Evolutionary conservation across 257 asterid genomes (phyloP).

Genomic region (Prunella vulgaris): DNA sequence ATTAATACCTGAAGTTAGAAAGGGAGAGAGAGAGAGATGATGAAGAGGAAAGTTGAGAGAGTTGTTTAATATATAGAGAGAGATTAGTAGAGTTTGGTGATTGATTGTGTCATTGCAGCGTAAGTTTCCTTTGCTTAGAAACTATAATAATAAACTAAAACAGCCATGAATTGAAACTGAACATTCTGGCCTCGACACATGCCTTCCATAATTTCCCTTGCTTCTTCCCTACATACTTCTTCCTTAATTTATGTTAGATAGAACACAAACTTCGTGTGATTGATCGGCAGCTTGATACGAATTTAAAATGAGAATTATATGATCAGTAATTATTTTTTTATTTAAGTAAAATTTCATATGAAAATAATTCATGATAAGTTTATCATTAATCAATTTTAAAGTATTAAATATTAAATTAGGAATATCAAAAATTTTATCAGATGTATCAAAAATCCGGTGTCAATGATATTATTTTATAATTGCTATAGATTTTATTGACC

Average conservation of each 20-base stretch:
- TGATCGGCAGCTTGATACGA: too few relatives aligned
- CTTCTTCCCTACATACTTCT: not conserved
- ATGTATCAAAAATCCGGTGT: too few relatives aligned
- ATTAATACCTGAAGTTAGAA: not conserved
- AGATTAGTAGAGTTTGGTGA: not conserved
- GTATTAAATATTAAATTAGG: too few relatives aligned
- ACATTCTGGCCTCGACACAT: not conserved
- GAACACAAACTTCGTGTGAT: not conserved
- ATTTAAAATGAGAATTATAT: too few relatives aligned
- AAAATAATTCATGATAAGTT: too few relatives aligned
- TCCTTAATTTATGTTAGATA: not conserved
- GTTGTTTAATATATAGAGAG: conserved; percentile 7
- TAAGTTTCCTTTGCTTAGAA: conserved; percentile 10
- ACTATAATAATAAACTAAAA: not conserved
- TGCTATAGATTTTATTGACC: too few relatives aligned
- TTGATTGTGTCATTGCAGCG: not conserved
- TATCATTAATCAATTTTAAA: too few relatives aligned
- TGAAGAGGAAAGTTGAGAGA: not conserved
- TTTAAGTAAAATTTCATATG: too few relatives aligned
- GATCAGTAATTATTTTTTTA: too few relatives aligned
- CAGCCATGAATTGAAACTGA: not conserved
- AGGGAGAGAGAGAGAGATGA: not conserved
- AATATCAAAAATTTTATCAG: too few relatives aligned
- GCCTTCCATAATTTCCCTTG: not conserved
- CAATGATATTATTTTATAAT: too few relatives aligned